These are phyloP conservation scores for Trifolium pratense DNA, from an alignment of 306 rosid species.

Conservation along the genomic window DNA sequence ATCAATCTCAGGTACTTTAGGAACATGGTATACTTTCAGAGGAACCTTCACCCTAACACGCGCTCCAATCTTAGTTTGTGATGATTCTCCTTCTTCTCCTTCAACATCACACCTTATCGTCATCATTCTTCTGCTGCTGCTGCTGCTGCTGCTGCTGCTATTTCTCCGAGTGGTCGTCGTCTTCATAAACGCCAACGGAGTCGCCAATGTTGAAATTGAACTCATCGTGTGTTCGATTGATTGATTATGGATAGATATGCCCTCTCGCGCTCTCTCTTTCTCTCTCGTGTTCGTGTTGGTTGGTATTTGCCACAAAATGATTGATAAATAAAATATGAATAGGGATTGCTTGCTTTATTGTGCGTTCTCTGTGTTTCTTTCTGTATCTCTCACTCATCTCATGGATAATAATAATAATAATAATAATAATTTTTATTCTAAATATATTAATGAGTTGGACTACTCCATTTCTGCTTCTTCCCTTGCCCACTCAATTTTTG, in stretches of 20 bases:
- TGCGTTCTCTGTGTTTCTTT: not conserved
- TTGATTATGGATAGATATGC: not conserved
- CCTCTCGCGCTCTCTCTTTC: not conserved
- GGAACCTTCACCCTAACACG: slow-evolving; percentile 81
- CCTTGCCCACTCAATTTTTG: too few species aligned
- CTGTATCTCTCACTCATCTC: not conserved
- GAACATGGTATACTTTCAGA: slow-evolving; percentile 84
- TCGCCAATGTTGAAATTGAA: not conserved
- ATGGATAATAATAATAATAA: too few species aligned
- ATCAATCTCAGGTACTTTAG: slow-evolving; percentile 72
- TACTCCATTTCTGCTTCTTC: too few species aligned
- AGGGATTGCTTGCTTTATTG: not conserved
- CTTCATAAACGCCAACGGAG: not conserved
- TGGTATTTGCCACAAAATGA: not conserved
- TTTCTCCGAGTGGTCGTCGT: not conserved
- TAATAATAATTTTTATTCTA: too few species aligned
- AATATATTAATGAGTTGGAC: too few species aligned
- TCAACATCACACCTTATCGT: not conserved
- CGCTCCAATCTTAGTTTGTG: slow-evolving; percentile 55
- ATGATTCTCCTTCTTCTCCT: not conserved
- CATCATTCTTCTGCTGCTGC: not conserved
- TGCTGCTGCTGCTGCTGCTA: too few species aligned
- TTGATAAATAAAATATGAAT: not conserved
- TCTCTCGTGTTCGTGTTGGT: not conserved
- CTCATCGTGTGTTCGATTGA: not conserved